A percentile compares a stretch with the other conserved stretches of the same genome.
phyloP scores from a whole-genome alignment of 768 basidiomycete genomes.

The Aureoboletus auriporus region DNA sequence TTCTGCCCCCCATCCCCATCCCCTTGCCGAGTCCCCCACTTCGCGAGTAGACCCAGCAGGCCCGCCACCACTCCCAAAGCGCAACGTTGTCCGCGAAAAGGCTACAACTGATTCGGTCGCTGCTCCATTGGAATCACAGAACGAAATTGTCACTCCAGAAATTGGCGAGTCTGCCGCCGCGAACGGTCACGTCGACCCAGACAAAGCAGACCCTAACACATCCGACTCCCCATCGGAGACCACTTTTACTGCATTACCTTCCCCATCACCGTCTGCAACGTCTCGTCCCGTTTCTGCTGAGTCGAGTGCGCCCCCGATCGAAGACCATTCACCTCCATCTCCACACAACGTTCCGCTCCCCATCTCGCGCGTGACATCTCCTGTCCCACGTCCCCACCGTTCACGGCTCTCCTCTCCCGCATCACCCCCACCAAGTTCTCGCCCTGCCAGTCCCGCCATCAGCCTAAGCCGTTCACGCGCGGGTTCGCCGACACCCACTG shows the following conservation, averaged over 20 bases:
- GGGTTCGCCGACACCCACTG: constrained; percentile 21
- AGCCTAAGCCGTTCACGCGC: constrained; percentile 17
- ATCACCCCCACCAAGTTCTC: constrained; percentile 30
- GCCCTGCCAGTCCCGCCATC: constrained; percentile 22
- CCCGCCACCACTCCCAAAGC: constrained; percentile 51
- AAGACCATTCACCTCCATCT: constrained; percentile 14
- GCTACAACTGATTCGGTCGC: constrained; percentile 10
- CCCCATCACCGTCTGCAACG: background rate
- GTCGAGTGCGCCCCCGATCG: background rate
- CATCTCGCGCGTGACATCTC: constrained; percentile 20
- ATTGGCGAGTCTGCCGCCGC: background rate
- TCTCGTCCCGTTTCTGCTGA: constrained; percentile 9
- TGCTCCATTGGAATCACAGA: background rate
- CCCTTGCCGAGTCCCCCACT: constrained; percentile 1
- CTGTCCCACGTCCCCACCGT: constrained; percentile 30
- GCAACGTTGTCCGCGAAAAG: constrained; percentile 37
- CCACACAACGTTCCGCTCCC: constrained; percentile 23
- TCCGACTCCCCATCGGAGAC: constrained; percentile 23
- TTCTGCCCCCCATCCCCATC: constrained; percentile 19
- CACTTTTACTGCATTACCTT: constrained; percentile 13
- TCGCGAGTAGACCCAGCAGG: constrained; percentile 10
- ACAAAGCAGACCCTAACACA: constrained; percentile 4
- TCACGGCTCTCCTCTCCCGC: constrained; percentile 24
- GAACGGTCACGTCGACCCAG: constrained; percentile 6
- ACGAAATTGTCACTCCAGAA: background rate